Percentiles rank a stretch among this genome's conserved stretches.
Evolutionary conservation across 208 protist species (phyloP).

Genomic region (Cochliopodium minus): DNA sequence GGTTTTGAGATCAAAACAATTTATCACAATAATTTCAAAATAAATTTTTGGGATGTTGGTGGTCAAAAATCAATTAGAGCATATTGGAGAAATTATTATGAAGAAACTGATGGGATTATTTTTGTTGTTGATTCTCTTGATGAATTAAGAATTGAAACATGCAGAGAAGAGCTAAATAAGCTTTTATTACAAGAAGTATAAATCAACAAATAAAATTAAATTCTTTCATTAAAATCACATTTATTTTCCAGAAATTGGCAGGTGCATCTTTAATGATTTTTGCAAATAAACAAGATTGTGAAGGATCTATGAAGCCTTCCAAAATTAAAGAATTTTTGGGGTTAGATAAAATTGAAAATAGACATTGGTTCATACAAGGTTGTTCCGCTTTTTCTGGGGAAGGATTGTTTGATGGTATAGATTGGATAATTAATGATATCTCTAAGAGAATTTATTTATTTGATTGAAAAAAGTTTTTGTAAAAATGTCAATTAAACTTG

Average conservation of each 20-base stretch:
- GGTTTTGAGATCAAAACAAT: conserved; percentile 96
- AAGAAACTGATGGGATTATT: conserved; percentile 78
- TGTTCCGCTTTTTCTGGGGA: conserved; percentile 68
- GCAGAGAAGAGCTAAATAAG: conserved; percentile 26
- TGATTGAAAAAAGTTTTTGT: no score
- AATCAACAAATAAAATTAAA: neutral
- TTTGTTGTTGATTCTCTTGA: conserved; percentile 86
- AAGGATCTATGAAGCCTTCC: conserved; percentile 52
- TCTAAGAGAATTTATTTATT: no score
- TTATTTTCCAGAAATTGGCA: conserved; percentile 42
- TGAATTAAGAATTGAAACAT: conserved; percentile 52
- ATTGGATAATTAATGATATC: conserved; percentile 60
- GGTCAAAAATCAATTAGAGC: conserved; percentile 85
- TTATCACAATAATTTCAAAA: conserved; percentile 74
- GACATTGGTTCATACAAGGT: conserved; percentile 65
- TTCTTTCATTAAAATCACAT: conserved; percentile 21
- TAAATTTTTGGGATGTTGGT: conserved; percentile 95
- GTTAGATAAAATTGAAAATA: conserved; percentile 56
- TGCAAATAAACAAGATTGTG: conserved; percentile 91
- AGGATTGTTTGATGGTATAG: conserved; percentile 56
- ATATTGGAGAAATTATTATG: conserved; percentile 93
- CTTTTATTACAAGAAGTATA: conserved; percentile 34
- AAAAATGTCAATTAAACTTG: no score
- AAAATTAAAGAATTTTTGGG: conserved; percentile 57
- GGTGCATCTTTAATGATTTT: conserved; percentile 80